These are phyloP conservation scores for Stentor coeruleus DNA, from an alignment of 73 alveolate genomes.

Conservation along the genomic window DNA sequence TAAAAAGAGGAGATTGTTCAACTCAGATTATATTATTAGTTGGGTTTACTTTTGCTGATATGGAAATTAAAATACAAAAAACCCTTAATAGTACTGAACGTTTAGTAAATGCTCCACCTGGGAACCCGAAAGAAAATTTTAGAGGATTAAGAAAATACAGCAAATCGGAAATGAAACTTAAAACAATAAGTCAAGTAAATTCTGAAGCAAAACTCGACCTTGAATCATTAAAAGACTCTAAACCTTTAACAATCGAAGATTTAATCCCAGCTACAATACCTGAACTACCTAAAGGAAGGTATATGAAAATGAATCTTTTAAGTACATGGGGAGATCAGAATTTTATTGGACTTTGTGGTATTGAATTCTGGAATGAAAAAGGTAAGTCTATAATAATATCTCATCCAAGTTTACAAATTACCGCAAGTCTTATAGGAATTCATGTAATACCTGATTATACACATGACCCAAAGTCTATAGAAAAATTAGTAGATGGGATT, in stretches of 20 bases:
- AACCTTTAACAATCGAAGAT: neutral
- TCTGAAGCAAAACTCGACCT: neutral
- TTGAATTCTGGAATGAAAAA: conserved; percentile 64
- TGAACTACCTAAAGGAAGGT: conserved; percentile 33
- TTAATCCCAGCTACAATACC: neutral
- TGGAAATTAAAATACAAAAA: neutral
- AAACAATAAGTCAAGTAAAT: too few relatives aligned
- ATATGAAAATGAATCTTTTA: conserved; percentile 43
- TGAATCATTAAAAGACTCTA: neutral
- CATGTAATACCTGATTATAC: conserved; percentile 77
- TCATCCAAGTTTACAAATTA: conserved; percentile 40
- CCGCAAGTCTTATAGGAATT: conserved; percentile 78
- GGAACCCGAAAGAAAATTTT: neutral
- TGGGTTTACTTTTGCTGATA: neutral
- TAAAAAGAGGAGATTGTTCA: neutral
- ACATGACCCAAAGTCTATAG: conserved; percentile 79
- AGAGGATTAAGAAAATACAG: neutral
- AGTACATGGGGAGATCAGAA: conserved; percentile 84
- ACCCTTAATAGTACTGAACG: neutral
- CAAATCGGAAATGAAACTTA: neutral
- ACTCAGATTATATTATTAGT: neutral
- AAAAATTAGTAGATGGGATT: conserved; percentile 72
- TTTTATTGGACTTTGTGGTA: conserved; percentile 76
- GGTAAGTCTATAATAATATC: conserved; percentile 51
- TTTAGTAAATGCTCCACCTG: neutral